These are phyloP conservation scores for Cladosporium cucumerinum DNA, from an alignment of 2,329 filamentous ascomycete species.

Conservation along the genomic window DNA sequence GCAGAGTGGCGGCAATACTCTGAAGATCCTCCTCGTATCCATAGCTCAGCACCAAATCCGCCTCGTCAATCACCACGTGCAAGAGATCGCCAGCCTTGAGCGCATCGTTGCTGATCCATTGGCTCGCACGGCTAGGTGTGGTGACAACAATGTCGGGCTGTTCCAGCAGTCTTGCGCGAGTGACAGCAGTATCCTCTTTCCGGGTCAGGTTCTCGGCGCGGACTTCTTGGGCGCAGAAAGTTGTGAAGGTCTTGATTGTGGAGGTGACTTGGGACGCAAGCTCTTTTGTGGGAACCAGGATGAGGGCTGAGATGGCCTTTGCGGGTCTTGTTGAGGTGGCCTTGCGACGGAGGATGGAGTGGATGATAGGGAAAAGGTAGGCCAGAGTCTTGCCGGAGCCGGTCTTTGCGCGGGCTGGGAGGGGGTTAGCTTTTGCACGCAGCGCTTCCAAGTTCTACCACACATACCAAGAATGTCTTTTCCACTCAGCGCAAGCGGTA, in stretches of 20 bases:
- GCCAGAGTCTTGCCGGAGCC: slow-evolving; percentile 98
- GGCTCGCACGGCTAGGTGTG: slow-evolving; percentile 79
- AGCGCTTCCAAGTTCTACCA: background rate
- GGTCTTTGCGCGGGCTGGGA: slow-evolving; percentile 80
- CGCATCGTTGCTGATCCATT: slow-evolving; percentile 70
- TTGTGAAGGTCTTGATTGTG: slow-evolving; percentile 69
- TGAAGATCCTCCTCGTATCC: slow-evolving; percentile 90
- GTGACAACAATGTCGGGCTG: slow-evolving; percentile 85
- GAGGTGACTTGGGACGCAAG: slow-evolving; percentile 88
- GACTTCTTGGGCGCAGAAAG: slow-evolving; percentile 82
- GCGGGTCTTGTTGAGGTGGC: slow-evolving; percentile 48
- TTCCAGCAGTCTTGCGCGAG: slow-evolving; percentile 79
- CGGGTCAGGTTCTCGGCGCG: slow-evolving; percentile 82
- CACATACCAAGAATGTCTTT: slow-evolving; percentile 70
- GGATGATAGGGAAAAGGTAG: slow-evolving; percentile 84
- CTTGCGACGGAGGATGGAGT: slow-evolving; percentile 78
- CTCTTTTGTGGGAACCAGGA: slow-evolving; percentile 91
- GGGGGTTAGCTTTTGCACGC: slow-evolving; percentile 18
- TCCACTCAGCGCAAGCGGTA: slow-evolving; percentile 81
- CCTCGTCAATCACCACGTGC: slow-evolving; percentile 87
- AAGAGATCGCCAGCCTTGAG: slow-evolving; percentile 68
- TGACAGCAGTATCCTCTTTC: slow-evolving; percentile 84
- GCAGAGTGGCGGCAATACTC: slow-evolving; percentile 71
- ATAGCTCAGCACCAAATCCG: slow-evolving; percentile 88
- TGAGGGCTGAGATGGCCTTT: slow-evolving; percentile 65